Conservation (phyloP, 2,329 filamentous ascomycete genomes). For the Trichoderma endophyticum region DNA sequence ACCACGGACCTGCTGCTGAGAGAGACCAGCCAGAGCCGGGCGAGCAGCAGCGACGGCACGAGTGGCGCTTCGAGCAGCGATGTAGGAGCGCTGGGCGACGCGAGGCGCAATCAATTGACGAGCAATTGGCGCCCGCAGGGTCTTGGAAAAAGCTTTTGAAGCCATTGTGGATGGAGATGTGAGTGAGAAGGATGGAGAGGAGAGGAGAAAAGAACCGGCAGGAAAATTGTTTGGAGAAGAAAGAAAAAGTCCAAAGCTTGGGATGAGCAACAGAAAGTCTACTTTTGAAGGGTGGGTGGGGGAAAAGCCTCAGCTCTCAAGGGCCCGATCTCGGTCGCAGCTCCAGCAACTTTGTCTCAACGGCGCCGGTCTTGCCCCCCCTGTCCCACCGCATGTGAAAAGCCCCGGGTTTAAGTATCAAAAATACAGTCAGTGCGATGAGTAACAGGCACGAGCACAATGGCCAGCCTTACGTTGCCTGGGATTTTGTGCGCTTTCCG, state of each 20-base stretch:
- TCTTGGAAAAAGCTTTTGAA: slow-evolving; percentile 69
- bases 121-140: slow-evolving; percentile 60
- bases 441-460: slow-evolving; percentile 7
- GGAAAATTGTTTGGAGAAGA: background rate
- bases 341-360: background rate
- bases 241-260: background rate
- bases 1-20: slow-evolving; percentile 75
- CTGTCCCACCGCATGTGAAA: slow-evolving; percentile 16
- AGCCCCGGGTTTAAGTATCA: background rate
- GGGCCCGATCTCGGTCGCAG: slow-evolving; percentile 17
- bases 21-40: slow-evolving; percentile 45
- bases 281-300: slow-evolving; percentile 19
- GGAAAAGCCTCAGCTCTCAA: slow-evolving; percentile 7
- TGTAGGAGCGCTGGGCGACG: slow-evolving; percentile 60
- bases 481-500: background rate
- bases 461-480: slow-evolving; percentile 15
- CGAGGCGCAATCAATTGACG: slow-evolving; percentile 61
- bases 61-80: slow-evolving; percentile 56
- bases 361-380: background rate
- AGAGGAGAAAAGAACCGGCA: slow-evolving; percentile 1
- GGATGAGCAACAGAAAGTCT: slow-evolving; percentile 17
- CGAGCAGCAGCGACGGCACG: slow-evolving; percentile 53
- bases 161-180: slow-evolving; percentile 57
- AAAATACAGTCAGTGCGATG: slow-evolving; percentile 18
- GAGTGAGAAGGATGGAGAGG: slow-evolving; percentile 7